Conservation (phyloP, 345 rosid genomes). For the Lepidium aucheri region DNA sequence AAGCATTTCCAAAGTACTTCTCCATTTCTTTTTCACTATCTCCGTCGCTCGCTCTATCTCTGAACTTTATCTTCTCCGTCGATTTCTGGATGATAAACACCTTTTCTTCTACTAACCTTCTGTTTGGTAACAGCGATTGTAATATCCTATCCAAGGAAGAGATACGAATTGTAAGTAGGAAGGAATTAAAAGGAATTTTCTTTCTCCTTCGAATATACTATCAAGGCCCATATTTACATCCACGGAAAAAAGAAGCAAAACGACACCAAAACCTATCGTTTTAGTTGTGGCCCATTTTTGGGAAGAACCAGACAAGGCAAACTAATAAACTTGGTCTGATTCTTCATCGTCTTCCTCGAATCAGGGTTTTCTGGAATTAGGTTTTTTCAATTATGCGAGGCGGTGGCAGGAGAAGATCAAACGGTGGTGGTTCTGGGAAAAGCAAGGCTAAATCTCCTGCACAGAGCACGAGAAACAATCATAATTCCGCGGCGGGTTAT, state of each 20-base stretch:
- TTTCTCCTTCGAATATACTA: not conserved
- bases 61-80: not conserved
- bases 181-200: no score
- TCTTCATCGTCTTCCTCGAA: constrained; percentile 5
- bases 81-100: constrained; percentile 8
- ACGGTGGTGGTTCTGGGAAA: constrained; percentile 22
- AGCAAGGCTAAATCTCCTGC: constrained; percentile 19
- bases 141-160: not conserved
- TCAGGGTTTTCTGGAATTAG: constrained; percentile 12
- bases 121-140: constrained; percentile 6
- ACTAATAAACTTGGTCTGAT: not conserved
- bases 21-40: constrained; percentile 37
- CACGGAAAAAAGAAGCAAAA: not conserved
- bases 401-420: constrained; percentile 42
- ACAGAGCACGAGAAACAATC: constrained; percentile 19
- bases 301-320: not conserved
- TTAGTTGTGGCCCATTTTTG: not conserved
- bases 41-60: not conserved
- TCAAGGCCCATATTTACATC: not conserved
- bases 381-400: constrained; percentile 42
- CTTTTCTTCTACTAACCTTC: not conserved
- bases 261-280: constrained; percentile 22
- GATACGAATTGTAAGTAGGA: no score
- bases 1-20: constrained; percentile 87
- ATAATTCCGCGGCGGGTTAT: constrained; percentile 23